Base-by-base conservation (phyloP, 208 protist species). In the Trypanosoma avium region DNA sequence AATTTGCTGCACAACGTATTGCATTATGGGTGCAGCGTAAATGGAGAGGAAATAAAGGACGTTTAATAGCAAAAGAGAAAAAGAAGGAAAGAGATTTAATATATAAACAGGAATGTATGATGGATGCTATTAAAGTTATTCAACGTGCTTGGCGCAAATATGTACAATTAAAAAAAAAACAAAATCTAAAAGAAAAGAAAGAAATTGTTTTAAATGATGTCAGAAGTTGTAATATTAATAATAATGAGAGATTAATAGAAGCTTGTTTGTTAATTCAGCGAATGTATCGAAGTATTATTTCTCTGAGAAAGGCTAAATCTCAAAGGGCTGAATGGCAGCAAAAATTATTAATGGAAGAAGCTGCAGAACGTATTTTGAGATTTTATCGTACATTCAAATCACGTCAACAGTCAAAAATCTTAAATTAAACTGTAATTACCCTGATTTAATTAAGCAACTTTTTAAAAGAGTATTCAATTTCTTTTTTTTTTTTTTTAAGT, bases 111-210 rank as follows among this genome's bases (percentile, higher is more conserved):
- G 24, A 24, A 15, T 40, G 78, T 35, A 33, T 52, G n/a, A 40
- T 24, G 3, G 84, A 91, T 53, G 84, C 84, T 2, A 79, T 74
- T 2, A 32, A 64, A 19, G 82, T 81, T 0, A 86, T 91, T 45
- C 73, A 91, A 43, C 70, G 71, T 0, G 58, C 75, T 10, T 91
- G 84, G 84, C 64, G 74, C 3, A 6, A 26, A 35, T n/a, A 7
- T 29, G 47, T 24, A 3, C 12, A 30, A 32, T 1, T 7, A 24
- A 53, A 4, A 21, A 12, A 29, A 32, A 27, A 35, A 30, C 29
- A 26, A 56, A 36, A 45, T 13, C 0, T 46, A 29, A 36, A 67
- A 7, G 22, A 22, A 27, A 32, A 24, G 4, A 50, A 50, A 2
- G 24, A 6, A 24, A 50, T 10, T 10, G 6, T 5, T 24, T 10